Evolutionary conservation across 2,329 filamentous ascomycete genomes (phyloP).

Genomic region (Neoscytalidium dimidiatum): DNA sequence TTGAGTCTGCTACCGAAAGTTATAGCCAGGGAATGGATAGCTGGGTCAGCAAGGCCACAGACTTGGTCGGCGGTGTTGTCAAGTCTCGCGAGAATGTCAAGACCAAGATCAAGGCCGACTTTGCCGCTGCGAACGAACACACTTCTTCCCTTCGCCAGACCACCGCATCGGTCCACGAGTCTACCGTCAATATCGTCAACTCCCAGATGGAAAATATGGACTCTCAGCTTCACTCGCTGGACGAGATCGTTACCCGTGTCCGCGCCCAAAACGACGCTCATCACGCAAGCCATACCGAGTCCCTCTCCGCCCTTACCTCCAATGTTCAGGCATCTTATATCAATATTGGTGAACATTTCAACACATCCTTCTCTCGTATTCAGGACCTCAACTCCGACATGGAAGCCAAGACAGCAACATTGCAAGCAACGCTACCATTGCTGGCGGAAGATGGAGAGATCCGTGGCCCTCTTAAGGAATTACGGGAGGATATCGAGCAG

Average conservation of each 20-base stretch:
- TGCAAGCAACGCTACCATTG: slow-evolving; percentile 63
- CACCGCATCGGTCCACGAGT: slow-evolving; percentile 83
- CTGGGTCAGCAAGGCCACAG: slow-evolving; percentile 71
- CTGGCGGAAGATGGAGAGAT: slow-evolving; percentile 58
- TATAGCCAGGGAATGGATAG: slow-evolving; percentile 73
- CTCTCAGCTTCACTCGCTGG: slow-evolving; percentile 83
- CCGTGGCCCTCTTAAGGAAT: slow-evolving; percentile 67
- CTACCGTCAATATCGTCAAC: slow-evolving; percentile 87
- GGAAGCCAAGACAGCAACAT: slow-evolving; percentile 57
- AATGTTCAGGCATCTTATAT: slow-evolving; percentile 74
- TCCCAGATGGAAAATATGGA: slow-evolving; percentile 86
- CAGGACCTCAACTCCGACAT: slow-evolving; percentile 70
- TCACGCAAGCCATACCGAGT: slow-evolving; percentile 68
- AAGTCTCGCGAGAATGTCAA: slow-evolving; percentile 77
- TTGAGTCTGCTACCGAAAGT: slow-evolving; percentile 65
- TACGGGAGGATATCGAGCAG: slow-evolving; percentile 68
- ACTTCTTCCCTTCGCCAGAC: slow-evolving; percentile 82
- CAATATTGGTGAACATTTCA: slow-evolving; percentile 70
- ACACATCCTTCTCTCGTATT: slow-evolving; percentile 67
- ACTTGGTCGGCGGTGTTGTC: slow-evolving; percentile 69
- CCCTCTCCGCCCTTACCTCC: slow-evolving; percentile 64
- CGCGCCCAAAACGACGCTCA: slow-evolving; percentile 78
- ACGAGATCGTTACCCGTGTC: slow-evolving; percentile 85
- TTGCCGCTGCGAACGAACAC: slow-evolving; percentile 77
- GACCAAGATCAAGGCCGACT: slow-evolving; percentile 81